phyloP scores from a whole-genome alignment of 148 eudicot species.

The Simmondsia chinensis region DNA sequence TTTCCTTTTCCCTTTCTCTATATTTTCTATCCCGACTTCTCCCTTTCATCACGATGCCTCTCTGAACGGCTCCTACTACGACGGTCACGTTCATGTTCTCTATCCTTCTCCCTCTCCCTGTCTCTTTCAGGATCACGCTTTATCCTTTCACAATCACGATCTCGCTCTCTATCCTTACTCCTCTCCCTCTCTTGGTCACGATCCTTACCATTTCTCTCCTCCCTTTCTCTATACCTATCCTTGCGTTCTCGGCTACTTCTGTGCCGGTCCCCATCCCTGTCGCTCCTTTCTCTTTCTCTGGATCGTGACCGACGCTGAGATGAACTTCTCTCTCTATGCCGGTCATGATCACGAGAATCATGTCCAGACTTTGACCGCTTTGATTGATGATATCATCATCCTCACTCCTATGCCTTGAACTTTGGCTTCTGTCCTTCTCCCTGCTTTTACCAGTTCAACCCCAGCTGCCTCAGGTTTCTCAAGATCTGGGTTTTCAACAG shows the following conservation, averaged over 20 bases:
- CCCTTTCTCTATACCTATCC: slow-evolving; percentile 20
- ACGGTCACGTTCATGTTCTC: slow-evolving; percentile 16
- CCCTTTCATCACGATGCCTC: slow-evolving; percentile 22
- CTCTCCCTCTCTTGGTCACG: slow-evolving; percentile 16
- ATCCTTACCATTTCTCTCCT: slow-evolving; percentile 16
- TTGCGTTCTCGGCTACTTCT: slow-evolving; percentile 27
- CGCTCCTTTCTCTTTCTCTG: slow-evolving; percentile 29
- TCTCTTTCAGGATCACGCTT: slow-evolving; percentile 12
- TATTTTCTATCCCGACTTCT: slow-evolving; percentile 18
- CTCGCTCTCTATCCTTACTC: slow-evolving; percentile 20
- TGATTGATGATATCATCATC: slow-evolving; percentile 18
- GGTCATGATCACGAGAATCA: slow-evolving; percentile 17
- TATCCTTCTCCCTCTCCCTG: slow-evolving; percentile 16
- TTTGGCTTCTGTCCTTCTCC: slow-evolving; percentile 20
- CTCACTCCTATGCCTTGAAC: slow-evolving; percentile 31
- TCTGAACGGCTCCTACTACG: slow-evolving; percentile 26
- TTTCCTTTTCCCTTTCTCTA: too few relatives aligned
- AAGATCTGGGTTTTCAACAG: slow-evolving; percentile 26
- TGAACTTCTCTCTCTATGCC: slow-evolving; percentile 21
- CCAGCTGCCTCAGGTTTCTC: slow-evolving; percentile 16
- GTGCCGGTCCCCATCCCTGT: slow-evolving; percentile 15
- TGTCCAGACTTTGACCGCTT: slow-evolving; percentile 30
- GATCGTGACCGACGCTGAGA: slow-evolving; percentile 20
- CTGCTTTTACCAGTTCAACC: slow-evolving; percentile 12
- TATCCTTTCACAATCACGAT: slow-evolving; percentile 17